Evolutionary conservation across 805 yeast genomes (phyloP).

Genomic region (Starmerella geochares): DNA sequence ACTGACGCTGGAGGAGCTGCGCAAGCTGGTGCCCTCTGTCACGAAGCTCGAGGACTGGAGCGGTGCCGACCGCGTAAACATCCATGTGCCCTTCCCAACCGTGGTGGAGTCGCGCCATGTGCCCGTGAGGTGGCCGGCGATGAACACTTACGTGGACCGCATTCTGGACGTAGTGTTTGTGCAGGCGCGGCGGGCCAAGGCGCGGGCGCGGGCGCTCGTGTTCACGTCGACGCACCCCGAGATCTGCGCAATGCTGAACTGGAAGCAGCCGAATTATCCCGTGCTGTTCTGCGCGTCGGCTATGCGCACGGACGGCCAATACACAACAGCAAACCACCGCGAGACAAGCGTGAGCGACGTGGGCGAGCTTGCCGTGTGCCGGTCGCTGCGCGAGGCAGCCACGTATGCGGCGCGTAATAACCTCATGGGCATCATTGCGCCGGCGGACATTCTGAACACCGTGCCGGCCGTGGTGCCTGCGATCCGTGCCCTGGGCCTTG

Average conservation of each 20-base stretch:
- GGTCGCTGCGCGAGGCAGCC: conserved; percentile 69
- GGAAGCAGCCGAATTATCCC: conserved; percentile 98
- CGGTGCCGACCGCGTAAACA: conserved; percentile 24
- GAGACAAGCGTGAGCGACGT: conserved; percentile 28
- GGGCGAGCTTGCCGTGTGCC: conserved; percentile 31
- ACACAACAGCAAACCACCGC: conserved; percentile 26
- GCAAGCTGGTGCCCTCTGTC: conserved; percentile 19
- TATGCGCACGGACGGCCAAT: conserved; percentile 25
- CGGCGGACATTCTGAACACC: conserved; percentile 55
- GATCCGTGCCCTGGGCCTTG: conserved; percentile 69
- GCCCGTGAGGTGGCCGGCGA: conserved; percentile 32
- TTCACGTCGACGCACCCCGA: conserved; percentile 79
- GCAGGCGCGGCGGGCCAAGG: conserved; percentile 45
- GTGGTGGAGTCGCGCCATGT: conserved; percentile 19
- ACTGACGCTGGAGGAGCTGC: conserved; percentile 26
- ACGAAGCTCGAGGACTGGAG: conserved; percentile 29
- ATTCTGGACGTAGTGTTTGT: conserved; percentile 62
- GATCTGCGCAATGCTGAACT: conserved; percentile 86
- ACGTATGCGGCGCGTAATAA: conserved; percentile 73
- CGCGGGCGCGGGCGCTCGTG: conserved; percentile 44
- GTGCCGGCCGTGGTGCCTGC: conserved; percentile 69
- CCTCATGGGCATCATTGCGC: conserved; percentile 71
- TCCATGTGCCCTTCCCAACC: conserved; percentile 26
- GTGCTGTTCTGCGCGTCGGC: conserved; percentile 70
- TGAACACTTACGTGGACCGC: conserved; percentile 67